Percentiles rank a stretch among this genome's conserved stretches.
phyloP scores from a whole-genome alignment of 2,329 filamentous ascomycete genomes.

The Trichoderma brevicompactum region DNA sequence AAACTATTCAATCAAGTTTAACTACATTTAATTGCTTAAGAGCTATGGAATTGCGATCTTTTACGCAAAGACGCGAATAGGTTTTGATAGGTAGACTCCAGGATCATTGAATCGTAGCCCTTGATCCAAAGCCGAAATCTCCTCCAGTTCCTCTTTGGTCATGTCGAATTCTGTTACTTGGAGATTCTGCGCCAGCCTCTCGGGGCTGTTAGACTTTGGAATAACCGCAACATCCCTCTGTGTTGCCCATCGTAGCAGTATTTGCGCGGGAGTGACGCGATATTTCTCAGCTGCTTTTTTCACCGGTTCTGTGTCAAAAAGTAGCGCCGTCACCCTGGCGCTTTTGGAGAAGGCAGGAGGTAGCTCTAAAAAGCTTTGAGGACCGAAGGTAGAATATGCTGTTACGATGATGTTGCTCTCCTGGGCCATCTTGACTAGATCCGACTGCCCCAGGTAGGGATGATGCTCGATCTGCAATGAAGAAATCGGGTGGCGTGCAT shows the following conservation, averaged over 20 bases:
- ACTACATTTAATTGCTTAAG: no score
- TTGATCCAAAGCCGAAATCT: constrained; percentile 58
- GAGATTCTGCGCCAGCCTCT: constrained; percentile 34
- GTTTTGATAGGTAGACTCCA: background rate
- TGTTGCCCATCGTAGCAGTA: constrained; percentile 69
- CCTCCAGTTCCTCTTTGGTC: constrained; percentile 57
- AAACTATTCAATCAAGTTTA: no score
- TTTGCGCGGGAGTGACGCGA: constrained; percentile 64
- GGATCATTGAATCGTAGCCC: constrained; percentile 63
- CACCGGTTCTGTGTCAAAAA: constrained; percentile 36
- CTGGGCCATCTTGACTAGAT: constrained; percentile 60
- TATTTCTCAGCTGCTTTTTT: constrained; percentile 55
- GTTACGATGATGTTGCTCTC: constrained; percentile 62
- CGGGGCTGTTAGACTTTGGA: constrained; percentile 63
- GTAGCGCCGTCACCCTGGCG: constrained; percentile 36
- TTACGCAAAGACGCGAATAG: background rate
- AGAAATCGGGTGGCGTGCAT: constrained; percentile 55
- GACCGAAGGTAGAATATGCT: constrained; percentile 69
- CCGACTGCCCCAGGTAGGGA: constrained; percentile 66
- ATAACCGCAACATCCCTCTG: constrained; percentile 67
- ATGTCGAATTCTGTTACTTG: constrained; percentile 52
- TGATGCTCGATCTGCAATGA: constrained; percentile 70
- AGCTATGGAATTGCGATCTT: background rate
- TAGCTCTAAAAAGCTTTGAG: constrained; percentile 49
- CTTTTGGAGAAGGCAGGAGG: constrained; percentile 28